phyloP scores from a whole-genome alignment of 2,329 filamentous ascomycete species.

The Stemphylium lycopersici region DNA sequence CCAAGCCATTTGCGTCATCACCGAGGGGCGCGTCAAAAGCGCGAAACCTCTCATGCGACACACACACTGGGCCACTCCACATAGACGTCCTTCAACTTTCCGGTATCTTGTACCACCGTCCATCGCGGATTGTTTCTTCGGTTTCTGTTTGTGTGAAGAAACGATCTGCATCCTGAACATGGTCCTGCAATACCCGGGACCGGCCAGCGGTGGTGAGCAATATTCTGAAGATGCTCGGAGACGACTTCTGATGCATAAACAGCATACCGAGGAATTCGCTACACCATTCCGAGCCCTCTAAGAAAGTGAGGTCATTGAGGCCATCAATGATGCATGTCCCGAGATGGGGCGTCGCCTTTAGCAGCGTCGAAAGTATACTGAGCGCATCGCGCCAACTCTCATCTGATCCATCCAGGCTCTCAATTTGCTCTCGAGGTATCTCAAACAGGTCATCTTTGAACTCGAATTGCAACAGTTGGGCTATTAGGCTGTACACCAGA shows the following conservation, averaged over 20 bases:
- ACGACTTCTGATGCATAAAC: neutral
- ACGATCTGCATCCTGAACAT: neutral
- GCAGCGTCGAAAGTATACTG: neutral
- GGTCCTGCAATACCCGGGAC: constrained; percentile 5
- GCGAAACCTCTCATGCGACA: too few relatives aligned
- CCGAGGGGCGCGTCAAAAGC: too few relatives aligned
- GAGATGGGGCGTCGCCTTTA: constrained; percentile 4
- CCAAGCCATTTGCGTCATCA: too few relatives aligned
- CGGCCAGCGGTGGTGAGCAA: constrained; percentile 8
- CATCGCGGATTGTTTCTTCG: neutral
- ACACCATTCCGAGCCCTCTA: constrained; percentile 1
- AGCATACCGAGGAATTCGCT: neutral
- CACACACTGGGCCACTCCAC: too few relatives aligned
- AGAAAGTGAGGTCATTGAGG: constrained; percentile 3
- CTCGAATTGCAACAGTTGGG: constrained; percentile 22
- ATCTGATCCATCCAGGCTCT: constrained; percentile 5
- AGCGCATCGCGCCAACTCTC: constrained; percentile 4
- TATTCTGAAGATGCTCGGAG: constrained; percentile 1
- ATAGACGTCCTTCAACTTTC: too few relatives aligned
- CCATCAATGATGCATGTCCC: neutral
- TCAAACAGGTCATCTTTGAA: constrained; percentile 3
- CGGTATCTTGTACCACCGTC: neutral
- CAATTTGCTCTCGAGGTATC: neutral
- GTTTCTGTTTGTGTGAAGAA: neutral
- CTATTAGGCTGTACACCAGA: constrained; percentile 21